Base-by-base conservation (phyloP, 1,284 basidiomycete genomes). In the Thecaphora thlaspeos region DNA sequence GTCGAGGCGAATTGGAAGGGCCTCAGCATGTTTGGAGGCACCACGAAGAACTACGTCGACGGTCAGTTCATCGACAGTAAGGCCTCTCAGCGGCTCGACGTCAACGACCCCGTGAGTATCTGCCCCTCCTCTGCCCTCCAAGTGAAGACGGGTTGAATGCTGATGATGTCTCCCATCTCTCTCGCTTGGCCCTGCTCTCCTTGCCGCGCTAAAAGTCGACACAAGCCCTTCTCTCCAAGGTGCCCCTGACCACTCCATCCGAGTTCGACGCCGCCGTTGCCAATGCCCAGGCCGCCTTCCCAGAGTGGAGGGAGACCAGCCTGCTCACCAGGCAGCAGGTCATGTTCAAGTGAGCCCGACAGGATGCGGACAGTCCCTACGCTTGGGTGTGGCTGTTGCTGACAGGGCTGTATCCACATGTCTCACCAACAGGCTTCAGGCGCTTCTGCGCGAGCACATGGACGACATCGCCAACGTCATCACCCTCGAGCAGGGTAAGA, bases 181-280 rank as follows among this genome's bases (percentile, higher is more conserved):
- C 26, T 11, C 26, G 26, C 26, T 11, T 28, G 26, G 5, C 5
- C 26, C 26, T 28, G n/a, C n/a, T 44, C 22, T 44, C 22, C 43
- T 36, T 22, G 17, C 30, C 30, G 11, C 41, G 24, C 91, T 89
- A 8, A 18, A 5, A 41, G 40, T 87, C 90, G 3, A 91, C 91
- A 0, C 92, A 95, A 82, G 87, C 89, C 0, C 71, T 96, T 22
- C 84, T 98, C 61, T 89, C 89, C 36, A 84, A 84, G 23, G 92
- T 95, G 1, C 94, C 94, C 18, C 88, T 96, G 80, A 91, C 92
- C 0, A 91, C 91, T 0, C 78, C 81, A 34, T 75, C 82, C 28
- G 92, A 96, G 79, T 94, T 97, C 76, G 83, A 87, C 36, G 84
- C 85, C 51, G 92, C 93, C n/a, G 87, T 91, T 7, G 84, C 87